Evolutionary conservation across 1,284 basidiomycete species (phyloP).

Genomic region (Pyrrhoderma lamaoense): DNA sequence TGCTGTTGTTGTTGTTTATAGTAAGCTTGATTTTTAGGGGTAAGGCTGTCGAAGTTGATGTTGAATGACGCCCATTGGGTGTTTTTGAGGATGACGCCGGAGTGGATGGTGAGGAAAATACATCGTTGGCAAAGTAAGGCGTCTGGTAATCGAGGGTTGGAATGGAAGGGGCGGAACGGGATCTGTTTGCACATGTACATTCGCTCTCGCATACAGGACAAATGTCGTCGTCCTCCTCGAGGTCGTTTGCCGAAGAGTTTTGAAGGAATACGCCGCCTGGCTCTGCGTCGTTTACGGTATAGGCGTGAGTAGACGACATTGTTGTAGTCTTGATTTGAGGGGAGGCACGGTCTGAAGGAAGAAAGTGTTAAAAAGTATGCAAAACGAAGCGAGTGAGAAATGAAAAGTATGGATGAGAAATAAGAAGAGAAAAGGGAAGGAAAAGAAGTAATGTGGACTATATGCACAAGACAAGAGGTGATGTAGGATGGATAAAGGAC

Average conservation of each 20-base stretch:
- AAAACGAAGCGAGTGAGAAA: not conserved
- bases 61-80: conserved; percentile 19
- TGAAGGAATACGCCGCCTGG: conserved; percentile 23
- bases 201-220: conserved; percentile 82
- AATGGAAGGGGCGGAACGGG: conserved; percentile 26
- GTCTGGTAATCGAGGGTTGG: conserved; percentile 23
- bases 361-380: not conserved
- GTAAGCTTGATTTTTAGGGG: conserved; percentile 69
- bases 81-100: conserved; percentile 13
- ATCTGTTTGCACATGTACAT: conserved; percentile 60
- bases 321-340: conserved; percentile 47
- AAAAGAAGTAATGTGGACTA: conserved; percentile 3
- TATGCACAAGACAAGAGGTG: not conserved
- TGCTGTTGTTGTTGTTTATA: conserved; percentile 33
- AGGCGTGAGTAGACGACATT: conserved; percentile 61
- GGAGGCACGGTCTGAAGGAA: conserved; percentile 43
- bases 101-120: conserved; percentile 5
- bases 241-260: conserved; percentile 33
- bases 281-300: conserved; percentile 47
- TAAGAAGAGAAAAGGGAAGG: too few relatives aligned
- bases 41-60: not conserved
- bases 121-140: conserved; percentile 23
- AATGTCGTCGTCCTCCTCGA: conserved; percentile 63
- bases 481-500: not conserved
- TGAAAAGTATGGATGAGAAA: not conserved